phyloP scores from a whole-genome alignment of 1,139 yeast species.

The Saccharomyces hybrid region DNA sequence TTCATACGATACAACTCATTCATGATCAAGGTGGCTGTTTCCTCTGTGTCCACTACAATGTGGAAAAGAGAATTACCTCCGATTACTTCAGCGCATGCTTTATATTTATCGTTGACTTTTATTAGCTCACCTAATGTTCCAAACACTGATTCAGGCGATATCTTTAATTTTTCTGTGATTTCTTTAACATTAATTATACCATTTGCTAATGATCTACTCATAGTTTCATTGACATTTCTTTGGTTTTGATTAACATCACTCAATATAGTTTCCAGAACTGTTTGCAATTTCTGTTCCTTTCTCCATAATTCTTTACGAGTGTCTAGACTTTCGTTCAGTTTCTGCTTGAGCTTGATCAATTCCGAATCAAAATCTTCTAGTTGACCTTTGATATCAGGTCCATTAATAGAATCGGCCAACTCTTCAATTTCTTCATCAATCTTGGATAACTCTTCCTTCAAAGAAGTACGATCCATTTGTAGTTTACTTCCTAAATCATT shows the following conservation, averaged over 20 bases:
- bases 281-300: constrained; percentile 57
- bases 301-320: constrained; percentile 73
- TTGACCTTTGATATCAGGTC: constrained; percentile 32
- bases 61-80: constrained; percentile 86
- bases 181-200: constrained; percentile 64
- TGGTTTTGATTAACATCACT: constrained; percentile 53
- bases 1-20: constrained; percentile 64
- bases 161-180: constrained; percentile 48
- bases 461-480: neutral
- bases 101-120: constrained; percentile 72
- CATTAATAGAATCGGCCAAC: constrained; percentile 36
- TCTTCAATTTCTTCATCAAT: constrained; percentile 29
- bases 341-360: constrained; percentile 34
- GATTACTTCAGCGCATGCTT: constrained; percentile 77
- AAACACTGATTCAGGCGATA: constrained; percentile 50
- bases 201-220: constrained; percentile 61
- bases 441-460: constrained; percentile 5
- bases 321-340: constrained; percentile 48
- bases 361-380: constrained; percentile 29
- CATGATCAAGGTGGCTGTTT: constrained; percentile 73
- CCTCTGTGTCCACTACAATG: constrained; percentile 82
- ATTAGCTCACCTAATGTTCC: constrained; percentile 86
- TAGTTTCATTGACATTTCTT: constrained; percentile 56
- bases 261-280: constrained; percentile 47
- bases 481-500: constrained; percentile 9